A percentile compares a stretch with the other conserved stretches of the same genome.
phyloP scores from a whole-genome alignment of 352 stramenopile species.

The Globisporangium viniferum region DNA sequence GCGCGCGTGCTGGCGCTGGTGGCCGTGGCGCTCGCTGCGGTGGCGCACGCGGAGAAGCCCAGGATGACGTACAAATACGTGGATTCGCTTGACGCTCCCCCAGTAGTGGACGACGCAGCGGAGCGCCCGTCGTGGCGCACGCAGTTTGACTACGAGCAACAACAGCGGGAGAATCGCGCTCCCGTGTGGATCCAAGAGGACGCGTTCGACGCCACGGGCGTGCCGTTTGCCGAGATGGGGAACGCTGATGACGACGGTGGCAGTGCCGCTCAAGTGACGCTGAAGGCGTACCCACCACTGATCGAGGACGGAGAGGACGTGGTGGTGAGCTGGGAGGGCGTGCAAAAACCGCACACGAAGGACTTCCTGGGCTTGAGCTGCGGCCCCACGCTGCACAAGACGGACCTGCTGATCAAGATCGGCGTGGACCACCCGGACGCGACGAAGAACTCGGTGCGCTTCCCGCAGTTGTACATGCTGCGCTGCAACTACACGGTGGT shows the following conservation, averaged over 20 bases:
- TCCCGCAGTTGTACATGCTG: slow-evolving; percentile 68
- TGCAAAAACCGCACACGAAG: slow-evolving; percentile 39
- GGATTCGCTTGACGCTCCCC: background rate
- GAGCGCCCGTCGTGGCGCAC: slow-evolving; percentile 6
- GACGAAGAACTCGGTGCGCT: slow-evolving; percentile 42
- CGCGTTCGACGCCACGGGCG: background rate
- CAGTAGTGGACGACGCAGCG: background rate
- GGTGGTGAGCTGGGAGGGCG: slow-evolving; percentile 60
- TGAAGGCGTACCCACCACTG: slow-evolving; percentile 18
- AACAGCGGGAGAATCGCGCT: background rate
- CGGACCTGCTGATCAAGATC: slow-evolving; percentile 51
- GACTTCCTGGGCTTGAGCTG: slow-evolving; percentile 76
- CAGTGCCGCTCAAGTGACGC: background rate
- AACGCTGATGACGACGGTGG: too few relatives aligned
- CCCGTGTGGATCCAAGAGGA: slow-evolving; percentile 11
- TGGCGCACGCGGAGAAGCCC: background rate
- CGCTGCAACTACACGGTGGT: slow-evolving; percentile 60
- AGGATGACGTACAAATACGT: slow-evolving; percentile 1
- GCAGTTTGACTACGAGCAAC: slow-evolving; percentile 5
- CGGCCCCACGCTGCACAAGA: slow-evolving; percentile 40
- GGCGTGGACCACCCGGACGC: slow-evolving; percentile 48
- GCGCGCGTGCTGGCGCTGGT: background rate
- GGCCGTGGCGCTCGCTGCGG: background rate
- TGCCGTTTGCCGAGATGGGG: slow-evolving; percentile 1
- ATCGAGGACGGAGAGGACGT: slow-evolving; percentile 68